These are phyloP conservation scores for Phytopythium kandeliae DNA, from an alignment of 352 stramenopile species.

Conservation along the genomic window DNA sequence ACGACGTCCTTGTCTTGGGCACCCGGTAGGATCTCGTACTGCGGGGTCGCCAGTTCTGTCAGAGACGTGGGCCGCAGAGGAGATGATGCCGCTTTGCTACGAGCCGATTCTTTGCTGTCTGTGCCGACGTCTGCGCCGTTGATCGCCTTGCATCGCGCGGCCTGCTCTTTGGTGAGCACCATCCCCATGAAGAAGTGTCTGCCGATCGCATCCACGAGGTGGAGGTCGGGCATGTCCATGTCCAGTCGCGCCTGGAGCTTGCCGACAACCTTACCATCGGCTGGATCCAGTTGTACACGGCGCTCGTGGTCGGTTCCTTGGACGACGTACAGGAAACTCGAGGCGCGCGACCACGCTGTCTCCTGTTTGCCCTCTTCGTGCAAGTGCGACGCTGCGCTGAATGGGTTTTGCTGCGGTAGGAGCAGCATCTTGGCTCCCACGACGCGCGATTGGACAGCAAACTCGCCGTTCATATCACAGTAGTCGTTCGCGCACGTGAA, in stretches of 20 bases:
- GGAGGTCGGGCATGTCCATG: constrained; percentile 29
- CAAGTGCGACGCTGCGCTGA: constrained; percentile 64
- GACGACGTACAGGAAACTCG: constrained; percentile 66
- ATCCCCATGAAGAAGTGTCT: constrained; percentile 57
- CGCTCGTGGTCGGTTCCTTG: constrained; percentile 31
- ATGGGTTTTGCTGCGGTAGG: constrained; percentile 64
- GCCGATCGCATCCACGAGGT: constrained; percentile 46
- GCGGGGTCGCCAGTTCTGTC: constrained; percentile 24
- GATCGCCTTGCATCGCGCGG: constrained; percentile 38
- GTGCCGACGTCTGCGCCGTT: constrained; percentile 3
- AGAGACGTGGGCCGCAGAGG: not conserved
- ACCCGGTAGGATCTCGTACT: constrained; percentile 31
- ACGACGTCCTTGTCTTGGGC: constrained; percentile 25
- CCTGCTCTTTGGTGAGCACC: constrained; percentile 64
- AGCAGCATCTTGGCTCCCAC: constrained; percentile 59
- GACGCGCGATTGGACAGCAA: constrained; percentile 57
- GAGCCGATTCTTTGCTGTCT: not conserved
- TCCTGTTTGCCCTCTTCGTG: constrained; percentile 64
- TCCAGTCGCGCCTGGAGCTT: constrained; percentile 41
- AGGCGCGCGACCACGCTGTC: constrained; percentile 58
- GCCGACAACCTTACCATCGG: constrained; percentile 2
- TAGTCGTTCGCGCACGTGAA: constrained; percentile 81
- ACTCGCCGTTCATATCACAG: constrained; percentile 74
- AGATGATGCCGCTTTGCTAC: not conserved
- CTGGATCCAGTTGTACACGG: constrained; percentile 9